These are phyloP conservation scores for Akebia trifoliata DNA, from an alignment of 164 flowering plant genomes.

Conservation along the genomic window DNA sequence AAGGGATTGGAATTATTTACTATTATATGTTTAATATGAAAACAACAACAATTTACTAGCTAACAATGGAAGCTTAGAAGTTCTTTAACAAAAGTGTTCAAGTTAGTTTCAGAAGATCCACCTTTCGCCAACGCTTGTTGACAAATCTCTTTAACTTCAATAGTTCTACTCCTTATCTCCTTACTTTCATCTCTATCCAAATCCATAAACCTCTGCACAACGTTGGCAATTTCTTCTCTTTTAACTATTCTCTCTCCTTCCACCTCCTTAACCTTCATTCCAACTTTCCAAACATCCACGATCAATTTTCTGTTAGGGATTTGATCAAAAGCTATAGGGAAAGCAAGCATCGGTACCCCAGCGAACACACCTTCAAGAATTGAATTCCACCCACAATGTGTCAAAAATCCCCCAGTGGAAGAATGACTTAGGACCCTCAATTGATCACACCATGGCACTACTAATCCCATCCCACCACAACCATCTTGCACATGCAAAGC, in stretches of 20 bases:
- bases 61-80: no score
- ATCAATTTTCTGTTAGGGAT: slow-evolving; percentile 27
- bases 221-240: slow-evolving; percentile 27
- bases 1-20: no score
- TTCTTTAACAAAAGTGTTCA: slow-evolving; percentile 14
- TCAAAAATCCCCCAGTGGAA: slow-evolving; percentile 62
- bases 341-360: slow-evolving; percentile 56
- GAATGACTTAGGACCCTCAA: slow-evolving; percentile 50
- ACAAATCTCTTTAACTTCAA: neutral
- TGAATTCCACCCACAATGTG: slow-evolving; percentile 75
- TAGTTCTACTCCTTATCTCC: slow-evolving; percentile 17
- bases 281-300: slow-evolving; percentile 62
- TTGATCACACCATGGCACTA: slow-evolving; percentile 74
- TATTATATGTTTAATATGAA: no score
- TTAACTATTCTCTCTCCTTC: slow-evolving; percentile 17
- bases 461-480: slow-evolving; percentile 33
- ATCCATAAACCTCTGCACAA: slow-evolving; percentile 30
- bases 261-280: slow-evolving; percentile 33
- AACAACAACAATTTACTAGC: no score
- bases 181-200: slow-evolving; percentile 16
- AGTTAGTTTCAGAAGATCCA: neutral
- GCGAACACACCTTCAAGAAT: slow-evolving; percentile 39
- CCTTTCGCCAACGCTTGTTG: neutral
- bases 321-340: slow-evolving; percentile 49
- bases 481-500: slow-evolving; percentile 17